Conservation (phyloP, 768 basidiomycete genomes). For the Xerocomellus amylosporus region DNA sequence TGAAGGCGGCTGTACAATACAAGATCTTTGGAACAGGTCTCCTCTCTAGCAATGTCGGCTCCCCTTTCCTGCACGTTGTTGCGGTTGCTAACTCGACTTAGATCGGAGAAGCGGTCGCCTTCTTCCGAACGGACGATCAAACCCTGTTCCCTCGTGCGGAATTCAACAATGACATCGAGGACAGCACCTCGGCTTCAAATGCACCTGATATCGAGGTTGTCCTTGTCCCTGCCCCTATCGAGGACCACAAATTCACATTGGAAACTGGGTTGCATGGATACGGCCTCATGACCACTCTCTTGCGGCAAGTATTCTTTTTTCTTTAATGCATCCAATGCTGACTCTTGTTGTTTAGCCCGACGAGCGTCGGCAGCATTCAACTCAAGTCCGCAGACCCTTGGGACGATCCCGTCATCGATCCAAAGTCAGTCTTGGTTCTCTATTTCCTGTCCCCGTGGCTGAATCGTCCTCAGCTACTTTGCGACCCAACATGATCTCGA, state of each 20-base stretch:
- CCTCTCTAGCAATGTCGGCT: conserved; percentile 50
- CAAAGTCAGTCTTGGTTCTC: conserved; percentile 31
- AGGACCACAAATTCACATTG: neutral
- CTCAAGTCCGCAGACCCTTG: conserved; percentile 41
- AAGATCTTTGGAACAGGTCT: conserved; percentile 45
- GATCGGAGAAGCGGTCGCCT: conserved; percentile 30
- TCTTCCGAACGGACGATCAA: conserved; percentile 33
- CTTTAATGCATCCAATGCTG: neutral
- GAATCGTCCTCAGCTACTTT: conserved; percentile 37
- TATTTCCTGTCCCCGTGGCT: neutral
- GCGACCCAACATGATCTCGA: conserved; percentile 40
- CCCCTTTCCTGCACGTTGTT: neutral
- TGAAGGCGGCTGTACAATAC: conserved; percentile 42
- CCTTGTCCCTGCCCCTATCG: conserved; percentile 3
- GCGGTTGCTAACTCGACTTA: conserved; percentile 7
- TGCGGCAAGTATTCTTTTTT: conserved; percentile 20
- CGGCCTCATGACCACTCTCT: conserved; percentile 15
- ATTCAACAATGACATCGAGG: conserved; percentile 28
- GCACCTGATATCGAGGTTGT: conserved; percentile 33
- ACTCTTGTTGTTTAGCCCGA: conserved; percentile 34
- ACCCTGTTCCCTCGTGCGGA: conserved; percentile 30
- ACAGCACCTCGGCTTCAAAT: conserved; percentile 28
- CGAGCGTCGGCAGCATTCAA: conserved; percentile 40
- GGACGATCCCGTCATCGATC: conserved; percentile 44
- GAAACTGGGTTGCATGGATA: conserved; percentile 16